Percentiles rank a stretch among this genome's conserved stretches.
Conservation (phyloP, 78 protist genomes). For the Creolimax fragrantissima region DNA sequence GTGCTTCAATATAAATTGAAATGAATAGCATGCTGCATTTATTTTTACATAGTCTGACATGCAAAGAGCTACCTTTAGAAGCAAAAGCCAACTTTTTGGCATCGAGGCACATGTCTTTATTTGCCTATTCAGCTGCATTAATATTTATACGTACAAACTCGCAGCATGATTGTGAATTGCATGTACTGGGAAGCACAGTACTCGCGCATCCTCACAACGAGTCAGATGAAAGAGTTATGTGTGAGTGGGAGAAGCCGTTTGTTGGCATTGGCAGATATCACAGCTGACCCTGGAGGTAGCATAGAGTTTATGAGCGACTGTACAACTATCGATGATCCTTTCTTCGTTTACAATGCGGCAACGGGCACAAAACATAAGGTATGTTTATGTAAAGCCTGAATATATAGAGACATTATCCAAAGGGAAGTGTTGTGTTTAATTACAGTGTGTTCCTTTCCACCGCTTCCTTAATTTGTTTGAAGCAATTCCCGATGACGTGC, state of each 20-base stretch:
- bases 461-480: too few relatives aligned
- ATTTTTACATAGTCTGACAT: too few relatives aligned
- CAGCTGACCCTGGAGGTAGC: slow-evolving; percentile 78
- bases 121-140: too few relatives aligned
- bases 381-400: slow-evolving; percentile 14
- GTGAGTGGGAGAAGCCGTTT: slow-evolving; percentile 28
- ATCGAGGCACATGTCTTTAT: too few relatives aligned
- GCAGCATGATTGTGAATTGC: slow-evolving; percentile 45
- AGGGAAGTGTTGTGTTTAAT: too few relatives aligned
- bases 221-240: slow-evolving; percentile 43
- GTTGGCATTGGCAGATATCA: slow-evolving; percentile 66
- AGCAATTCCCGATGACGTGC: too few relatives aligned
- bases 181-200: slow-evolving; percentile 82
- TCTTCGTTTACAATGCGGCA: slow-evolving; percentile 56
- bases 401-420: background rate
- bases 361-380: slow-evolving; percentile 44
- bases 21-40: too few relatives aligned
- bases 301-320: slow-evolving; percentile 57
- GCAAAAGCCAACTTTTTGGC: too few relatives aligned
- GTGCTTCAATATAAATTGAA: too few relatives aligned
- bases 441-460: background rate
- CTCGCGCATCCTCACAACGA: slow-evolving; percentile 71
- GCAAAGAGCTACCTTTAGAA: too few relatives aligned
- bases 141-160: too few relatives aligned
- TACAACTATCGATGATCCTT: slow-evolving; percentile 77